These are phyloP conservation scores for Deinandra increscens DNA, from an alignment of 129 eudicot genomes.

Conservation along the genomic window DNA sequence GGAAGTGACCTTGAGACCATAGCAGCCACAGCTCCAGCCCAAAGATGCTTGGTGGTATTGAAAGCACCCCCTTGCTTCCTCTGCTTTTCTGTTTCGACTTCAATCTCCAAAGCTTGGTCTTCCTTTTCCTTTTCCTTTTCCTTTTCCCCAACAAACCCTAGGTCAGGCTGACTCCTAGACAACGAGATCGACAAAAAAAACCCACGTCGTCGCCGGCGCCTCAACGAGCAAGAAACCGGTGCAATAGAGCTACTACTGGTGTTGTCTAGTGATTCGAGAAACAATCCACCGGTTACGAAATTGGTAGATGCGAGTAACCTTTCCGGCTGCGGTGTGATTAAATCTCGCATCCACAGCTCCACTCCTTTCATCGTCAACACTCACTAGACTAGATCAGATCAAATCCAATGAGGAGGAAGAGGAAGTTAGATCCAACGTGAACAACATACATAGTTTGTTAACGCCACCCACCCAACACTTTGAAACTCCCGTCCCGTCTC, in stretches of 20 bases:
- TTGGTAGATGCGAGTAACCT: conserved; percentile 9
- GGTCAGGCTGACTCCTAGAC: conserved; percentile 31
- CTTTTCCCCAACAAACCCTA: conserved; percentile 29
- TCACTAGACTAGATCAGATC: too few relatives aligned
- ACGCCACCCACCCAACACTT: too few relatives aligned
- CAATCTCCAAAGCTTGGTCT: conserved; percentile 16
- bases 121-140: conserved; percentile 24
- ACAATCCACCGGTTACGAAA: conserved; percentile 56
- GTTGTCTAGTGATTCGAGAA: conserved; percentile 46
- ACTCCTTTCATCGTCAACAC: conserved; percentile 47
- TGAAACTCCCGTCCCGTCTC: too few relatives aligned
- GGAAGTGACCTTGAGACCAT: conserved; percentile 76
- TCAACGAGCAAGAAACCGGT: conserved; percentile 29
- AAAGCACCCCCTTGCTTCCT: conserved; percentile 58
- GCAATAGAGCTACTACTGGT: not conserved
- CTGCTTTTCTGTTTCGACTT: too few relatives aligned
- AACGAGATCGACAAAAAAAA: conserved; percentile 56
- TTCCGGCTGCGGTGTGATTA: conserved; percentile 28
- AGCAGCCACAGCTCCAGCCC: conserved; percentile 99
- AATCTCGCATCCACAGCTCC: conserved; percentile 39
- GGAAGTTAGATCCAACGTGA: too few relatives aligned
- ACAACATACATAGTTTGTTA: too few relatives aligned
- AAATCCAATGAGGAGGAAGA: too few relatives aligned
- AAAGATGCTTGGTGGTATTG: conserved; percentile 85
- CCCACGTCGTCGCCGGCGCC: conserved; percentile 10